Evolutionary conservation across 148 eudicot genomes (phyloP), one percentile per base, ranked within the genome.

Genomic region (Vaccinium vitisidaea): DNA sequence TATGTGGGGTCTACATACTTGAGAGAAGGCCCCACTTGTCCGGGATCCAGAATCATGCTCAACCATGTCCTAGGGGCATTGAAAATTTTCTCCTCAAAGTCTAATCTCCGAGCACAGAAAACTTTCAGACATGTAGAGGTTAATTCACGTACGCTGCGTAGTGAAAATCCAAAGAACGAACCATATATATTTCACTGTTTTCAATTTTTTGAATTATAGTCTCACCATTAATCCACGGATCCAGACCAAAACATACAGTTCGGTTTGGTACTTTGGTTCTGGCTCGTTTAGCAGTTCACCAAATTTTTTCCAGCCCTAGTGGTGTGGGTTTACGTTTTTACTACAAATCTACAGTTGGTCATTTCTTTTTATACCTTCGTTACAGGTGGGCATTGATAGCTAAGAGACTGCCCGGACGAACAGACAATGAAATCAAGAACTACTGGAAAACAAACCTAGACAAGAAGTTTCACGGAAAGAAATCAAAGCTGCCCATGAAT

Each of bases 401-500:
- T 8, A 86, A 87, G 3, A 80, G 90, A 1, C 83, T 88, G 32
- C 90, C 90, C 0, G 90, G 89, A 63, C 80, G 89, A 88, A 88
- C 89, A 53, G 89, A 85, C 75, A 88, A 88, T 85, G 89, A 88
- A 85, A 88, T 88, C 13, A 88, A 88, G 71, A 88, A 85, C 48
- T 88, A 86, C 12, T 86, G 90, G 86, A 88, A 88, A 63, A 83
- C 88, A 11, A 75, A 83, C 46, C 18, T 69, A 27, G 74, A 39
- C 36, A 69, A 69, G 73, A 67, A 67, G 36, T 69, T 11, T 69
- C 7, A 5, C 1, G 39, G 3, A 27, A 27, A 69, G 74, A 69
- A 12, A 27, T 27, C 74, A 12, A 69, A 27, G 39, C 18, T 67
- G 14, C 15, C 73, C 6, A 23, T 67, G 32, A 25, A 69, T 25